phyloP scores from a whole-genome alignment of 1,139 yeast species.

The Scheffersomyces segobiensis region DNA sequence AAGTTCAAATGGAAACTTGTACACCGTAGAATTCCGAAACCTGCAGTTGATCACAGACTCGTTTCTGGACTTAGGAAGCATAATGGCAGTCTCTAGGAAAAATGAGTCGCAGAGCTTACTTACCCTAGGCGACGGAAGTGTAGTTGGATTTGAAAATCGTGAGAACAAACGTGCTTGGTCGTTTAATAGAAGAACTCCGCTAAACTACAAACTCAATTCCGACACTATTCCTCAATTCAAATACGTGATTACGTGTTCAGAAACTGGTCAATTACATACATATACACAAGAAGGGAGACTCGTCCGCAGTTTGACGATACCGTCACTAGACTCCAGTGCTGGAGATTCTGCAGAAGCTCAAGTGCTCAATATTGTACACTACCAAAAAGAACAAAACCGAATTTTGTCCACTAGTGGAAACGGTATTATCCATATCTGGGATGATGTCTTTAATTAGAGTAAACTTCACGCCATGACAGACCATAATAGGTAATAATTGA shows the following conservation, averaged over 20 bases:
- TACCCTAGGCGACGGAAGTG: slow-evolving; percentile 2
- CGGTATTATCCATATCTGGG: slow-evolving; percentile 25
- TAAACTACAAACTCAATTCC: slow-evolving; percentile 9
- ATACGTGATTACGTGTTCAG: slow-evolving; percentile 15
- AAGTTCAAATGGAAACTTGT: slow-evolving; percentile 30
- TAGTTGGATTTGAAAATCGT: slow-evolving; percentile 16
- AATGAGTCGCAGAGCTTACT: slow-evolving; percentile 2
- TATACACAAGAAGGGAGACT: neutral
- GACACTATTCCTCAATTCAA: slow-evolving; percentile 9
- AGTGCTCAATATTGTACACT: slow-evolving; percentile 14
- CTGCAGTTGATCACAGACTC: slow-evolving; percentile 15
- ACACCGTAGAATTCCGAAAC: slow-evolving; percentile 28
- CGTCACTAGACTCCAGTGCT: neutral
- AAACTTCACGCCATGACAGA: too few relatives aligned
- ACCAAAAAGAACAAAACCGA: slow-evolving; percentile 13
- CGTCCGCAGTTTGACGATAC: neutral
- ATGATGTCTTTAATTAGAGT: slow-evolving; percentile 11
- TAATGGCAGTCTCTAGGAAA: slow-evolving; percentile 3
- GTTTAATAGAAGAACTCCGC: neutral
- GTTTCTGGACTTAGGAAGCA: slow-evolving; percentile 9
- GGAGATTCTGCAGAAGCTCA: neutral
- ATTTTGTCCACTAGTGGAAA: slow-evolving; percentile 20
- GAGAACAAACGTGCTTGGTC: neutral
- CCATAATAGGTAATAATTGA: too few relatives aligned
- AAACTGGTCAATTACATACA: slow-evolving; percentile 11